Percentiles rank a stretch among this genome's conserved stretches.
Conservation (phyloP, 2,329 filamentous ascomycete genomes). For the Diaporthe citrichinensis region DNA sequence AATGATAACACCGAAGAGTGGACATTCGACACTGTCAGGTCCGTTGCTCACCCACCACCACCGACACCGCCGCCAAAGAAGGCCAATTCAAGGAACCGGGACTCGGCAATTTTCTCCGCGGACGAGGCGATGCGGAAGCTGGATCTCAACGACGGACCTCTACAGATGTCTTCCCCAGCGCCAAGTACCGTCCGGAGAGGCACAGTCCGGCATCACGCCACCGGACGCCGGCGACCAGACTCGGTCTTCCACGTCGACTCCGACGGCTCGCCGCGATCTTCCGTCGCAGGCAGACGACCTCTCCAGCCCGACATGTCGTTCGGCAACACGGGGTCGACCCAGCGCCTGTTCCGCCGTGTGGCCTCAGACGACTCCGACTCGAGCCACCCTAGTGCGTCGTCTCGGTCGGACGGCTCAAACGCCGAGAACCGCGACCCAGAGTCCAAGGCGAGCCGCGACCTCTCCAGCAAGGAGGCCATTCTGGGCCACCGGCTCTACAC, state of each 20-base stretch:
- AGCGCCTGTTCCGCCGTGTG: slow-evolving; percentile 90
- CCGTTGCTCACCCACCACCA: slow-evolving; percentile 62
- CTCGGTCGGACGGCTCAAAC: slow-evolving; percentile 57
- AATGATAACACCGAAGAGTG: slow-evolving; percentile 85
- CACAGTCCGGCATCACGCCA: slow-evolving; percentile 66
- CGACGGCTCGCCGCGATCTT: slow-evolving; percentile 59
- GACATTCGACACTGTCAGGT: slow-evolving; percentile 96
- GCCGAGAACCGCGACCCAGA: slow-evolving; percentile 74
- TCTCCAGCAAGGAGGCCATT: slow-evolving; percentile 83
- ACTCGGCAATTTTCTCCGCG: slow-evolving; percentile 70
- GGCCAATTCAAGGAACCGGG: slow-evolving; percentile 67
- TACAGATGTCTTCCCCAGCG: slow-evolving; percentile 69
- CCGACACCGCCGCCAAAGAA: slow-evolving; percentile 59
- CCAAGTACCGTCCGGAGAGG: slow-evolving; percentile 71
- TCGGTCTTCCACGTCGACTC: slow-evolving; percentile 49
- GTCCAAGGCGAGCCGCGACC: slow-evolving; percentile 62
- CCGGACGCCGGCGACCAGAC: slow-evolving; percentile 47
- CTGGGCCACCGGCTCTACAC: slow-evolving; percentile 86
- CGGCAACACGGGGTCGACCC: slow-evolving; percentile 92
- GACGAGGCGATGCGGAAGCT: slow-evolving; percentile 73
- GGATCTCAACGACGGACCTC: slow-evolving; percentile 72
- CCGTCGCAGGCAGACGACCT: slow-evolving; percentile 76
- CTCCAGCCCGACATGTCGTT: slow-evolving; percentile 92
- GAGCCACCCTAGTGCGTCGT: slow-evolving; percentile 53
- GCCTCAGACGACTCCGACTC: slow-evolving; percentile 75